A percentile compares a stretch with the other conserved stretches of the same genome.
Conservation (phyloP, 371 early-diverging fungal genomes). For the Apophysomyces ossiformis region DNA sequence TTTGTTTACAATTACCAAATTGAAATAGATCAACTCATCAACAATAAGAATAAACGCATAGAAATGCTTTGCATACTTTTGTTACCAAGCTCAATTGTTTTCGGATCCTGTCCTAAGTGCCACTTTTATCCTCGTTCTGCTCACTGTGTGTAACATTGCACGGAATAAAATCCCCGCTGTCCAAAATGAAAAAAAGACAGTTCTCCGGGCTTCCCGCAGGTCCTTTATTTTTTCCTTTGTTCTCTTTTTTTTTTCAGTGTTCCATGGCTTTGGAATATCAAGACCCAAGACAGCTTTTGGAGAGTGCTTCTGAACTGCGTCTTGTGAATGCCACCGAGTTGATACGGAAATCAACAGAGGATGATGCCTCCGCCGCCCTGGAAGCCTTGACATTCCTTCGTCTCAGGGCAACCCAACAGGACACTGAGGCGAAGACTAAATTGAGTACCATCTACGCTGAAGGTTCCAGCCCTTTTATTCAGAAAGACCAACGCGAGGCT, state of each 20-base stretch:
- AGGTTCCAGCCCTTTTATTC: constrained; percentile 8
- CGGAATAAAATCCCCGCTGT: not conserved
- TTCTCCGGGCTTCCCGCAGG: no score
- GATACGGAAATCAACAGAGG: constrained; percentile 28
- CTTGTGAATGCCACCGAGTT: constrained; percentile 19
- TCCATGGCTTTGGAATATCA: constrained; percentile 14
- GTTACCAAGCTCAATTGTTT: no score
- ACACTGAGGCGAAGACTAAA: constrained; percentile 51
- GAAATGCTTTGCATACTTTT: no score
- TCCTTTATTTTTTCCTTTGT: not conserved
- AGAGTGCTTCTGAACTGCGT: constrained; percentile 16
- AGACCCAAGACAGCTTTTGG: constrained; percentile 4
- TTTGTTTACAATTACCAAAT: no score
- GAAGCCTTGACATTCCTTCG: constrained; percentile 41
- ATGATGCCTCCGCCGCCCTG: constrained; percentile 22
- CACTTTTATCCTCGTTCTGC: no score
- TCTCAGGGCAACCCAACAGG: constrained; percentile 30
- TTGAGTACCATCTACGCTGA: constrained; percentile 38
- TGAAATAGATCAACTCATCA: no score
- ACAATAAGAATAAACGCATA: no score
- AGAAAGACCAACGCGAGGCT: constrained; percentile 28
- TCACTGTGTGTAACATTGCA: not conserved
- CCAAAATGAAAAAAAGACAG: no score
- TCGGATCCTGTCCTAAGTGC: no score
- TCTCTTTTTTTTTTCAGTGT: not conserved